Percentiles rank a stretch among this genome's conserved stretches.
phyloP scores from a whole-genome alignment of 116 monocot genomes.

The Phalaenopsis hybrid region DNA sequence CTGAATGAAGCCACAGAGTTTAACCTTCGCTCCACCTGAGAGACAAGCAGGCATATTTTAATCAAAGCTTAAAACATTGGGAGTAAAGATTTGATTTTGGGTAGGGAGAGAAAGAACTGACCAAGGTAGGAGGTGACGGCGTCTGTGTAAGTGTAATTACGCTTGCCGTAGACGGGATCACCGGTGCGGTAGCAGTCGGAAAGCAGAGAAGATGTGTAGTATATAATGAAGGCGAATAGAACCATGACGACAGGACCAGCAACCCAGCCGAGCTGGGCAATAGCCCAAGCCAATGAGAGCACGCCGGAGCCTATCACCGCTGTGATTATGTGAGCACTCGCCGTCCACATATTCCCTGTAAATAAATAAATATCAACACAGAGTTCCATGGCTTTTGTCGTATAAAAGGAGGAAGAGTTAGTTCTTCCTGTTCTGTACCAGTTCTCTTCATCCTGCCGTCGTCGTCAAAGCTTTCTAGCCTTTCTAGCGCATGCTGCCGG shows the following conservation, averaged over 20 bases:
- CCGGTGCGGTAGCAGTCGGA: conserved; percentile 53
- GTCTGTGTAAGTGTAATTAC: conserved; percentile 48
- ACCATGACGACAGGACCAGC: conserved; percentile 34
- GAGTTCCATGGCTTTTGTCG: background rate
- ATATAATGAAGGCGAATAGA: conserved; percentile 38
- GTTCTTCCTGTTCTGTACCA: background rate
- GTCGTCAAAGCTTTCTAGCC: conserved; percentile 21
- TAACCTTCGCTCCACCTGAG: conserved; percentile 50
- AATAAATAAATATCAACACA: background rate
- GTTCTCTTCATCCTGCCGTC: conserved; percentile 28
- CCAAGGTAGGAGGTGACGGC: conserved; percentile 33
- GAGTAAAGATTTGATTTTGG: background rate
- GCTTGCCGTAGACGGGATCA: conserved; percentile 34
- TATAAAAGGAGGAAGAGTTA: background rate
- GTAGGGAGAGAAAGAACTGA: background rate
- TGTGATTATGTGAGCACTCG: conserved; percentile 51
- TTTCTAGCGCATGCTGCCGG: background rate
- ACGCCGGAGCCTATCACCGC: conserved; percentile 58
- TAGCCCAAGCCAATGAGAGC: conserved; percentile 49
- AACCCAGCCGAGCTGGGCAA: conserved; percentile 50
- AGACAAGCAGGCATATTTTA: background rate
- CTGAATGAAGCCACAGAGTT: conserved; percentile 54
- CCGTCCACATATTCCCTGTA: conserved; percentile 35
- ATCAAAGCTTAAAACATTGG: background rate
- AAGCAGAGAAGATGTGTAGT: conserved; percentile 45